Conservation (phyloP, 2,329 filamentous ascomycete genomes). For the Xylariaceae sp. region DNA sequence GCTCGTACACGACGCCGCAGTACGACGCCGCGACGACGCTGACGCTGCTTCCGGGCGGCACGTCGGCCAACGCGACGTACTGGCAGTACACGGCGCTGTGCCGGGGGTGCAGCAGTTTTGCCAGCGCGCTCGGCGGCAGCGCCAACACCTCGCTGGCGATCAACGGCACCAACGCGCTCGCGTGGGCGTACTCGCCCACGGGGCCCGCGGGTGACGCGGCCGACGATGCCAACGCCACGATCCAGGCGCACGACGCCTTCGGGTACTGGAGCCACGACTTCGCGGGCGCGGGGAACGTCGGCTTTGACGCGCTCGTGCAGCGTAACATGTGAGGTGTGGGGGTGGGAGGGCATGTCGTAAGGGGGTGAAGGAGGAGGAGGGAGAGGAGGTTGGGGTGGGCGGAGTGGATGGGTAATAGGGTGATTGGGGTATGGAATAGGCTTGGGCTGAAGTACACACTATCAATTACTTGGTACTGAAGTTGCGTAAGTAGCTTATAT, state of each 20-base stretch:
- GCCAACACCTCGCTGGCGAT: constrained; percentile 57
- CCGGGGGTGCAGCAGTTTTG: constrained; percentile 28
- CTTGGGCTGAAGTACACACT: no score
- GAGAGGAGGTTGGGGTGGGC: no score
- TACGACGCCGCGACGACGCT: constrained; percentile 22
- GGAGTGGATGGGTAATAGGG: no score
- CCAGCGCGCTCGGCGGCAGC: constrained; percentile 19
- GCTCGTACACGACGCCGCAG: constrained; percentile 28
- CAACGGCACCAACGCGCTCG: constrained; percentile 87
- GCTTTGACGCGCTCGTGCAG: constrained; percentile 20
- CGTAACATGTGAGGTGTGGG: constrained; percentile 11
- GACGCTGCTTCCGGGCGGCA: constrained; percentile 29
- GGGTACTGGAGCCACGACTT: constrained; percentile 27
- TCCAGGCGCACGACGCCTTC: constrained; percentile 23
- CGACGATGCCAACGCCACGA: constrained; percentile 12
- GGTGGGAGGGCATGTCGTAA: no score
- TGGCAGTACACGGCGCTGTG: constrained; percentile 33
- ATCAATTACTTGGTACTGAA: no score
- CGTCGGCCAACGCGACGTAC: constrained; percentile 31
- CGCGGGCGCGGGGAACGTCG: constrained; percentile 16
- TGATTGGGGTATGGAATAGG: no score
- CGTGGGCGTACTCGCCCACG: constrained; percentile 22
- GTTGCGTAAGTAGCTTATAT: no score
- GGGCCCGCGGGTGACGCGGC: constrained; percentile 17
- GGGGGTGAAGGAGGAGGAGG: no score